These are phyloP conservation scores for Rosa multiflora DNA, from an alignment of 306 rosid species.

Conservation along the genomic window DNA sequence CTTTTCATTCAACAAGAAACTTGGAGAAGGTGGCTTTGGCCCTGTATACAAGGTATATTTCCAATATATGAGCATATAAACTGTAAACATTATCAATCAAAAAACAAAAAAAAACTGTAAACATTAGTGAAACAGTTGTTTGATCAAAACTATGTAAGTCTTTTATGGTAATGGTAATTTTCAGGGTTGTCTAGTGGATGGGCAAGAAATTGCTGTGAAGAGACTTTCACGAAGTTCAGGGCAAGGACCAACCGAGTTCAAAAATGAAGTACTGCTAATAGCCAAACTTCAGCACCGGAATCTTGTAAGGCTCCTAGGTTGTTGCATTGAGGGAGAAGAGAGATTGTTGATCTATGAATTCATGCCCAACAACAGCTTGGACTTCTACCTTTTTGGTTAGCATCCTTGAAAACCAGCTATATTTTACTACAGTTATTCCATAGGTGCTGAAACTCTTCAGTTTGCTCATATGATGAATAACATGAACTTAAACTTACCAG, in stretches of 20 bases:
- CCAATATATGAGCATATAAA: background rate
- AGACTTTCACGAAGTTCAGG: slow-evolving; percentile 44
- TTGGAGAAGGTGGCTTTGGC: slow-evolving; percentile 58
- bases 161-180: background rate
- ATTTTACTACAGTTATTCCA: background rate
- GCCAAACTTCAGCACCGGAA: slow-evolving; percentile 57
- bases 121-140: background rate
- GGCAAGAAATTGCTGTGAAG: slow-evolving; percentile 52
- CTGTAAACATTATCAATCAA: no score
- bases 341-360: slow-evolving; percentile 43
- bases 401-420: background rate
- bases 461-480: background rate
- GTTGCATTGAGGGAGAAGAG: slow-evolving; percentile 46
- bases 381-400: slow-evolving; percentile 42
- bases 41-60: slow-evolving; percentile 42
- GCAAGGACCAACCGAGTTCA: slow-evolving; percentile 48
- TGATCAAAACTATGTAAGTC: background rate
- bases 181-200: slow-evolving; percentile 45
- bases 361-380: slow-evolving; percentile 49
- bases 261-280: slow-evolving; percentile 45
- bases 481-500: background rate
- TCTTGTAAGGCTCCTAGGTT: slow-evolving; percentile 50
- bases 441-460: background rate
- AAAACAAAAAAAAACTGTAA: background rate
- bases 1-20: slow-evolving; percentile 36